Evolutionary conservation across 1,284 basidiomycete species (phyloP), one percentile per base, ranked within the genome.

Genomic region (Leccinum griseonigrum): DNA sequence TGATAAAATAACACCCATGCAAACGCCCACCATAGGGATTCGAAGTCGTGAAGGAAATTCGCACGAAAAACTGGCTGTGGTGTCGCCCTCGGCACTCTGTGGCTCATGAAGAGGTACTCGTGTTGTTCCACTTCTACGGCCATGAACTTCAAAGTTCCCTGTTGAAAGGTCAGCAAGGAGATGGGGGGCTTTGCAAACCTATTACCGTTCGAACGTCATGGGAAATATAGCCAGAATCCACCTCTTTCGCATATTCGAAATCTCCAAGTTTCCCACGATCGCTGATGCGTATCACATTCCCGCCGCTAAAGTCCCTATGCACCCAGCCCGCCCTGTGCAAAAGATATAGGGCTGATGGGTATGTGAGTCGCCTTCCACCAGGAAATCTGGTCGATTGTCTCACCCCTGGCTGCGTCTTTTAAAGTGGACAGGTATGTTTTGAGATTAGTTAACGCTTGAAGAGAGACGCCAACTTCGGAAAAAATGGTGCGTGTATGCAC

Each of bases 21-120:
- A 3, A 26, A 6, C 3, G 36, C n/a, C 60, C 66, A 66, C 64
- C 60, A 67, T 1, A 3, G 4, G 8, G 61, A 68, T 52, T 67
- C 54, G 3, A 68, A 28, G 38, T 68, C 59, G 4, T 61, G 64
- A 0, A 60, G 28, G 9, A 18, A 14, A 18, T 67, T 67, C 14
- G 10, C 29, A 9, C 28, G 16, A 29, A 52, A 52, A n/a, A 28
- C 16, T 4, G 48, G 48, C 10, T 10, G 9, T 43, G 40, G 7
- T 7, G 8, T 31, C 31, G 14, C 36, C 13, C 9, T 14, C 7
- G n/a, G 38, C 32, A 7, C 6, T 29, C 6, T 29, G 28, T 7
- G 6, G 10, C 32, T 32, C 32, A 11, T 0, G 52, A 66, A 43
- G n/a, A 50, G 13, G 26, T 50, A 50, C 0, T 1, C 0, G 4